Base-by-base conservation (phyloP, 2,329 filamentous ascomycete species). In the Talaromyces amestolkiae region DNA sequence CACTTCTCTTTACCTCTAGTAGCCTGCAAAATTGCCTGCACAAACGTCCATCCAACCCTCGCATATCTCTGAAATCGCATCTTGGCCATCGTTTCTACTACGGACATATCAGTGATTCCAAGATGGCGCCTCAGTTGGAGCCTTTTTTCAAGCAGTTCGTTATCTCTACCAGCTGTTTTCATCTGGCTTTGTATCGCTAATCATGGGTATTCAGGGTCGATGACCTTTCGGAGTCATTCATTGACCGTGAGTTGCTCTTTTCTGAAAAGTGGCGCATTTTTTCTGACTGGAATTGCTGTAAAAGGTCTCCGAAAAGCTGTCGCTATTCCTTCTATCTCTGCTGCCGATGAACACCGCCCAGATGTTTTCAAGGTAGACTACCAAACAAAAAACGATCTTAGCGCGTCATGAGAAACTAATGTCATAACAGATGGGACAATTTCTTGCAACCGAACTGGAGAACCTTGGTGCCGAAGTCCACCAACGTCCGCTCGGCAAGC, bases 311-410 rank as follows among this genome's bases (percentile, higher is more conserved):
- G 91, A 75, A 88, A 93, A 80, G 95, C 95, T 63, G 95, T 99
- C 67, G 94, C 93, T 61, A 99, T 99, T 73, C 95, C 95, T 22
- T 99, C 95, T 69, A 86, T 99, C 77, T 98, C 94, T 39, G 91
- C 94, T 58, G 93, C 97, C 69, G 92, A 95, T 75, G 89, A 90
- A 71, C 89, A 92, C 75, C 89, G 95, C 67, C 89, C 89, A 64
- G 93, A 99, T 85, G 95, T 99, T 68, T 88, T 99, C 75, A 92
- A 90, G 79, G 86, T 86, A 76, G 65, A 76, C 73, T 35, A 24
- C 33, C n/a, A 35, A 64, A 19, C 6, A 8, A 24, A 39, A 47
- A 45, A 10, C n/a, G n/a, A 22, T 33, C 17, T 24, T 11, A 8
- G 31, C 24, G 35, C 9, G 33, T 31, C 10, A 33, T 13, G 13